Conservation (phyloP, 164 flowering plant genomes). For the Dillenia suffruticosa region DNA sequence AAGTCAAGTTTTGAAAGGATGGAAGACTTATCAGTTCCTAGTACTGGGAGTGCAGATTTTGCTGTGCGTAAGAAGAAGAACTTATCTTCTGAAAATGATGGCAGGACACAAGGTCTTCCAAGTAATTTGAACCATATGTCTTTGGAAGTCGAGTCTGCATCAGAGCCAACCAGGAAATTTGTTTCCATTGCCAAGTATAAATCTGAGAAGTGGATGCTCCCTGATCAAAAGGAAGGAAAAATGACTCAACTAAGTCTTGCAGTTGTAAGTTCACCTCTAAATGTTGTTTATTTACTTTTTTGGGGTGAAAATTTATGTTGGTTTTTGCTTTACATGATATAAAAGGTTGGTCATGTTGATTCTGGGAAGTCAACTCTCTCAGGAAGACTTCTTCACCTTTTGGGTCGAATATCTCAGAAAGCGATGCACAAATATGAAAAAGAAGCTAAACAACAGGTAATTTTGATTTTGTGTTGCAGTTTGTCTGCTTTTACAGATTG, state of each 20-base stretch:
- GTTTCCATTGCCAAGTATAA: slow-evolving; percentile 34
- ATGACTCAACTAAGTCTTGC: slow-evolving; percentile 84
- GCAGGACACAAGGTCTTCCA: slow-evolving; percentile 19
- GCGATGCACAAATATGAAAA: slow-evolving; percentile 92
- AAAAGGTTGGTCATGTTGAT: slow-evolving; percentile 98
- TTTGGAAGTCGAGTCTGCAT: slow-evolving; percentile 31
- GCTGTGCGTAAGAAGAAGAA: slow-evolving; percentile 21
- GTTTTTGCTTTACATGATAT: background rate
- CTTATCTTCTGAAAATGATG: slow-evolving; percentile 22
- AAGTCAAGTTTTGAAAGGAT: slow-evolving; percentile 19
- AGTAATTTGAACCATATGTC: slow-evolving; percentile 28
- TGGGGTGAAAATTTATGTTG: background rate
- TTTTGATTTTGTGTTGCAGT: background rate
- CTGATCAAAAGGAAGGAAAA: slow-evolving; percentile 38
- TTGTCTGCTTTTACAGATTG: background rate
- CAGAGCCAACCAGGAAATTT: slow-evolving; percentile 15
- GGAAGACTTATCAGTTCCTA: slow-evolving; percentile 21
- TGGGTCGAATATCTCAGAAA: slow-evolving; percentile 78
- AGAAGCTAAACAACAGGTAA: slow-evolving; percentile 76
- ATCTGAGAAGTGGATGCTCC: slow-evolving; percentile 83
- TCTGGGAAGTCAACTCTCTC: slow-evolving; percentile 98
- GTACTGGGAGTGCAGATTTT: slow-evolving; percentile 19
- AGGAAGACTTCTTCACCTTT: slow-evolving; percentile 81
- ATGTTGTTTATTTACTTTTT: slow-evolving; percentile 1
- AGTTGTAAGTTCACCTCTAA: slow-evolving; percentile 47